Conservation (phyloP, 2,329 filamentous ascomycete species). For the Tolypocladium nubicola region DNA sequence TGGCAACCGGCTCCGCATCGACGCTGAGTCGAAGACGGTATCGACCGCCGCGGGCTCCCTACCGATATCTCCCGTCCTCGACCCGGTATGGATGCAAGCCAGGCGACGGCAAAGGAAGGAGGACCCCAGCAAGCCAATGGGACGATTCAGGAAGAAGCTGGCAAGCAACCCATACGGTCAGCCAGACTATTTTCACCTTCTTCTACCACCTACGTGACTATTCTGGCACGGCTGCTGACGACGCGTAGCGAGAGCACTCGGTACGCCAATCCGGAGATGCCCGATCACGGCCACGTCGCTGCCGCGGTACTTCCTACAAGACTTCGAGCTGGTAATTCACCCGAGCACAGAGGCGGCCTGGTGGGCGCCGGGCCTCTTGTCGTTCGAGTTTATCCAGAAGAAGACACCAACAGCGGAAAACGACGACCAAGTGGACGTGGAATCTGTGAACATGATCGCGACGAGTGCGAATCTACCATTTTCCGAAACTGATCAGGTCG, state of each 20-base stretch:
- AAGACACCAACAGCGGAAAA: slow-evolving; percentile 2
- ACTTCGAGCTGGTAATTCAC: slow-evolving; percentile 45
- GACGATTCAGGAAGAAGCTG: slow-evolving; percentile 47
- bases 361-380: slow-evolving; percentile 40
- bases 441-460: not conserved
- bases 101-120: slow-evolving; percentile 31
- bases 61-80: slow-evolving; percentile 44
- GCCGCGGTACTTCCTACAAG: slow-evolving; percentile 53
- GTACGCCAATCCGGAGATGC: slow-evolving; percentile 48
- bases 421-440: not conserved
- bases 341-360: slow-evolving; percentile 42
- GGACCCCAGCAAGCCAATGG: slow-evolving; percentile 17
- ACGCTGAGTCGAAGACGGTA: slow-evolving; percentile 31
- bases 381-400: slow-evolving; percentile 15
- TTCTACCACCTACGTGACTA: not conserved
- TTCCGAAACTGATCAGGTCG: not conserved
- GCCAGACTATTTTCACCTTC: slow-evolving; percentile 2
- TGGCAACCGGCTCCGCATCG: slow-evolving; percentile 20
- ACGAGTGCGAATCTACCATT: not conserved
- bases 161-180: slow-evolving; percentile 55
- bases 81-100: slow-evolving; percentile 36
- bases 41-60: slow-evolving; percentile 33
- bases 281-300: slow-evolving; percentile 33
- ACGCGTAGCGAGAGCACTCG: slow-evolving; percentile 49
- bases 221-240: slow-evolving; percentile 4